phyloP scores from a whole-genome alignment of 192 early-diverging fungal species.

The Backusella psychrophila region DNA sequence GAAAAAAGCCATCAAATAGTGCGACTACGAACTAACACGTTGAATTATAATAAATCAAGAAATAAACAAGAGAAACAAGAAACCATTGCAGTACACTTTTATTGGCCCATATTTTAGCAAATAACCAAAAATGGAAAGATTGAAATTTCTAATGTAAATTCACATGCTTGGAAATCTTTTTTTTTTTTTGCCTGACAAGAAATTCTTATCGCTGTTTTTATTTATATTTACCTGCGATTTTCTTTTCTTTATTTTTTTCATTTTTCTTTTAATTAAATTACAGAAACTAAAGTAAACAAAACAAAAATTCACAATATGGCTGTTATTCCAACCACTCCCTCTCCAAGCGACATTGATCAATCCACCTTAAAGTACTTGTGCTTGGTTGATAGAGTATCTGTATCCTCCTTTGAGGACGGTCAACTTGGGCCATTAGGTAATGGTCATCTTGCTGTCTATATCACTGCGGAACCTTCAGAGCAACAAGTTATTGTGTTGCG shows the following conservation, averaged over 20 bases:
- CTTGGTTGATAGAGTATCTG: constrained; percentile 6
- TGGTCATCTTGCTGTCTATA: constrained; percentile 12
- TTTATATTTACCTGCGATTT: neutral
- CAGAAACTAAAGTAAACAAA: neutral
- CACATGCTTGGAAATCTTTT: neutral
- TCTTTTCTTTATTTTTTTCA: neutral
- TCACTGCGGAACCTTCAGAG: constrained; percentile 6
- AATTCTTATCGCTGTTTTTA: constrained; percentile 1
- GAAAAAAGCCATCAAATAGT: no score
- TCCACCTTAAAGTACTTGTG: neutral
- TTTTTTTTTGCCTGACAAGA: constrained; percentile 2
- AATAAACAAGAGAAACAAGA: constrained; percentile 1
- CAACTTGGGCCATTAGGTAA: neutral
- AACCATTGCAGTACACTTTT: neutral
- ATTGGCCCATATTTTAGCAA: neutral
- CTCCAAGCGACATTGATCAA: neutral
- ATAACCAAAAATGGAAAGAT: neutral
- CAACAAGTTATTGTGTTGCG: neutral
- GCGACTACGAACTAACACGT: no score
- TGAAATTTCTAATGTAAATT: neutral
- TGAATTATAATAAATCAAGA: neutral
- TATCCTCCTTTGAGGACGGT: constrained; percentile 1
- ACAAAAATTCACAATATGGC: neutral
- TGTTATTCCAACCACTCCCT: neutral
- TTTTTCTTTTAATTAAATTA: neutral